Percentiles rank a stretch among this genome's conserved stretches.
Conservation (phyloP, 2,329 filamentous ascomycete genomes). For the Thermothelomyces thermophilus region DNA sequence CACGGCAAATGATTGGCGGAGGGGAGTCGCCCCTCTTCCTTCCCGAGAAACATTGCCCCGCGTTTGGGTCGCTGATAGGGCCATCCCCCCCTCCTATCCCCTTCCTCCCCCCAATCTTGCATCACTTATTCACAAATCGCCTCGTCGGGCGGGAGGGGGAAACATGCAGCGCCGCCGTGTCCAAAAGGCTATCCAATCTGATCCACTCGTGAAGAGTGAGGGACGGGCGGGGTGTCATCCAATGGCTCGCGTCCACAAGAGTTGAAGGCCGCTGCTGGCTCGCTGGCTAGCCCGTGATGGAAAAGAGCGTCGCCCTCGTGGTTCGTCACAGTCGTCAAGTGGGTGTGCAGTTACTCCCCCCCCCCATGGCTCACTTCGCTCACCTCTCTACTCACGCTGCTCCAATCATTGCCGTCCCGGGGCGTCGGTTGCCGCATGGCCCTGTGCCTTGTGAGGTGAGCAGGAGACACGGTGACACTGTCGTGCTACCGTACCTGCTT, state of each 20-base stretch:
- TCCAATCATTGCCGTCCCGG: constrained; percentile 10
- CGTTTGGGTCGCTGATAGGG: constrained; percentile 1
- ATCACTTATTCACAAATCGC: neutral
- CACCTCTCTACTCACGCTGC: neutral
- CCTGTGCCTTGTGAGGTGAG: constrained; percentile 9
- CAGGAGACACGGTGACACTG: neutral
- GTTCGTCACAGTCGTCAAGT: neutral
- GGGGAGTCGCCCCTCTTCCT: neutral
- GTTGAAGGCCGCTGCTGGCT: too few species aligned
- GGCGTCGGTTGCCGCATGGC: constrained; percentile 5
- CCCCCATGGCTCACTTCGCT: constrained; percentile 2
- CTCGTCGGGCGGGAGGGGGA: neutral
- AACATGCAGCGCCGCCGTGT: neutral
- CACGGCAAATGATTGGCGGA: neutral
- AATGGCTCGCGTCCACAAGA: neutral
- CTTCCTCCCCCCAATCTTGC: too few species aligned
- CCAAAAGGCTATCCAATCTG: neutral
- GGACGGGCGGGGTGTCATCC: neutral
- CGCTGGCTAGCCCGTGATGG: too few species aligned
- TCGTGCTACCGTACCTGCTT: constrained; percentile 12
- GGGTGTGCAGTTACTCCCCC: neutral
- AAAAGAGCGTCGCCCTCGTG: too few species aligned
- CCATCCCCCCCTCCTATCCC: neutral
- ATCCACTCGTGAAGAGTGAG: neutral
- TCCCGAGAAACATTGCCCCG: constrained; percentile 1